Percentiles rank a stretch among this genome's conserved stretches.
phyloP scores from a whole-genome alignment of 805 yeast species.

The Blastobotrys chiropterorum region DNA sequence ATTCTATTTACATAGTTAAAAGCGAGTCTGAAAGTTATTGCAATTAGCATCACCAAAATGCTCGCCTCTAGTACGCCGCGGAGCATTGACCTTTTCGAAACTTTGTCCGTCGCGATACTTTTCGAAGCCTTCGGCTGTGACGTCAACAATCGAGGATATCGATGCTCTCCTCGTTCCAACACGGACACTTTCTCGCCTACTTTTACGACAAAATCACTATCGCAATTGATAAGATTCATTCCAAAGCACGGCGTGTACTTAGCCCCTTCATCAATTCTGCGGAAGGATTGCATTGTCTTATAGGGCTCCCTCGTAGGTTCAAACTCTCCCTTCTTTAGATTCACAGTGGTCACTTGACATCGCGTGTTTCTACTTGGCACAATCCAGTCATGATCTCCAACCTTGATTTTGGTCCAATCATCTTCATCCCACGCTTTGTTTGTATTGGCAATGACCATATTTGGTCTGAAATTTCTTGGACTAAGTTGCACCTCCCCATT shows the following conservation, averaged over 20 bases:
- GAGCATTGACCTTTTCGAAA: too few species aligned
- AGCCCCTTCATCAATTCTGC: constrained; percentile 28
- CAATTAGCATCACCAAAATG: neutral
- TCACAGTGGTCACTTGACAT: constrained; percentile 30
- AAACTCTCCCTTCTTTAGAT: constrained; percentile 21
- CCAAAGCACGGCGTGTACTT: constrained; percentile 27
- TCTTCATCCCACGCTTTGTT: constrained; percentile 32
- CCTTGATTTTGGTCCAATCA: constrained; percentile 25
- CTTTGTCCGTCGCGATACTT: too few species aligned
- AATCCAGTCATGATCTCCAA: constrained; percentile 22
- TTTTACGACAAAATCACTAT: constrained; percentile 17
- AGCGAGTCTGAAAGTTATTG: neutral
- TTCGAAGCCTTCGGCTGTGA: too few species aligned
- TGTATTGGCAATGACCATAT: constrained; percentile 24
- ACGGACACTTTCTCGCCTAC: constrained; percentile 28
- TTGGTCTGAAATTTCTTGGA: constrained; percentile 29
- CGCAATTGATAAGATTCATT: constrained; percentile 22
- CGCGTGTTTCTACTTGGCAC: constrained; percentile 26
- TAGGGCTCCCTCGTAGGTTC: constrained; percentile 24
- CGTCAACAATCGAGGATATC: constrained; percentile 5
- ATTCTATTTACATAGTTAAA: neutral
- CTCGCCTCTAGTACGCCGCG: too few species aligned
- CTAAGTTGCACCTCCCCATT: constrained; percentile 17
- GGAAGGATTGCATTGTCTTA: constrained; percentile 25
- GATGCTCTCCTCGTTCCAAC: constrained; percentile 16